These are phyloP conservation scores for Fraxinus angustifolia DNA, from an alignment of 305 asterid genomes.

Conservation along the genomic window DNA sequence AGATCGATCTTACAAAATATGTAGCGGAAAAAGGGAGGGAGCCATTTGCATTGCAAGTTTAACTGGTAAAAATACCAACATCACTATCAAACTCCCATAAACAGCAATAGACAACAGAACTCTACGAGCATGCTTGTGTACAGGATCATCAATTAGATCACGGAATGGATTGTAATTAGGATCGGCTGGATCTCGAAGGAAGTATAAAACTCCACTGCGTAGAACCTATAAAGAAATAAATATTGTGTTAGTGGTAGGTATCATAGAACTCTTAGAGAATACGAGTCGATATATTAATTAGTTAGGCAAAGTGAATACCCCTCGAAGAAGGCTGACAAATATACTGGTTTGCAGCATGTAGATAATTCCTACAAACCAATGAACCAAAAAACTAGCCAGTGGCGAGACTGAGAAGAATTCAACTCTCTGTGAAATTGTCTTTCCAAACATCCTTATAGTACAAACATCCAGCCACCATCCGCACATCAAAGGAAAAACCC, in stretches of 20 bases:
- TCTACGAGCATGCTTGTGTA: conserved; percentile 97
- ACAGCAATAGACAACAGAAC: conserved; percentile 89
- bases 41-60: conserved; percentile 89
- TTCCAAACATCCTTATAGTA: conserved; percentile 91
- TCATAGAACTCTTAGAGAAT: not conserved
- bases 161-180: conserved; percentile 98
- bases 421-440: conserved; percentile 78
- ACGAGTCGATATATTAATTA: not conserved
- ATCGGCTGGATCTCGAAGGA: conserved; percentile 97
- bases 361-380: conserved; percentile 94
- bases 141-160: conserved; percentile 95
- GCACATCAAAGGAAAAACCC: conserved; percentile 92
- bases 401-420: conserved; percentile 96
- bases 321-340: conserved; percentile 99
- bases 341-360: conserved; percentile 95
- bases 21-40: conserved; percentile 89
- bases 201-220: conserved; percentile 88
- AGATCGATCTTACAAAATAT: conserved; percentile 69
- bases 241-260: not conserved
- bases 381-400: conserved; percentile 87
- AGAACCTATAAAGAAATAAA: conserved; percentile 53
- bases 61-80: conserved; percentile 93
- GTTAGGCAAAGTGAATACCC: conserved; percentile 47
- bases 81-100: conserved; percentile 93
- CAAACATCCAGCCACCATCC: conserved; percentile 99